Evolutionary conservation across 163 green algal genomes (phyloP).

Genomic region (Scenedesmus sp.): DNA sequence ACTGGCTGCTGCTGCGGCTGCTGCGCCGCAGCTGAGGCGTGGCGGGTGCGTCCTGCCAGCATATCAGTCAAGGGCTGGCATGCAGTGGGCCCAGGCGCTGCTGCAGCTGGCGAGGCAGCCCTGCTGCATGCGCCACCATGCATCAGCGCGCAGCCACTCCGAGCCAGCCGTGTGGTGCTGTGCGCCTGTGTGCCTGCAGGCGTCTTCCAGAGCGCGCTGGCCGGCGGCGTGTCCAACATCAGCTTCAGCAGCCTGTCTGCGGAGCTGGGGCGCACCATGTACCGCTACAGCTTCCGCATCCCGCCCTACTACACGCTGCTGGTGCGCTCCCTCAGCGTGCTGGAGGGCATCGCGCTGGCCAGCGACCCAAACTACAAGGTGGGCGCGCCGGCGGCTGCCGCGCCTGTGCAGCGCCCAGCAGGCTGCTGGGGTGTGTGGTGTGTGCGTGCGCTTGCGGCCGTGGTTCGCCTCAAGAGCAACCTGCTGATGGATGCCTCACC

Average conservation of each 20-base stretch:
- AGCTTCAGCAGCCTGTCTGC: slow-evolving; percentile 82
- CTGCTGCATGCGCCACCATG: too few species aligned
- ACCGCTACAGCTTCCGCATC: slow-evolving; percentile 87
- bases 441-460: too few species aligned
- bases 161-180: too few species aligned
- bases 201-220: slow-evolving; percentile 88
- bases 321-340: slow-evolving; percentile 86
- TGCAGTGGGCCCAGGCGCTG: too few species aligned
- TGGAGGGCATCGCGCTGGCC: slow-evolving; percentile 95
- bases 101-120: too few species aligned
- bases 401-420: background rate
- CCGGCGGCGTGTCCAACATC: slow-evolving; percentile 85
- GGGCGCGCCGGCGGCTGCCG: background rate
- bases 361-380: slow-evolving; percentile 94
- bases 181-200: slow-evolving; percentile 51
- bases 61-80: too few species aligned
- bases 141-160: too few species aligned
- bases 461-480: too few species aligned
- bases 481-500: too few species aligned
- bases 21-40: too few species aligned
- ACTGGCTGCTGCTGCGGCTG: too few species aligned
- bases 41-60: too few species aligned
- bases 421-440: background rate
- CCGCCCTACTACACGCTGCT: slow-evolving; percentile 96
- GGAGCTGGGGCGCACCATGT: slow-evolving; percentile 78